Evolutionary conservation across 164 flowering plant genomes (phyloP).

Genomic region (Sedum album): DNA sequence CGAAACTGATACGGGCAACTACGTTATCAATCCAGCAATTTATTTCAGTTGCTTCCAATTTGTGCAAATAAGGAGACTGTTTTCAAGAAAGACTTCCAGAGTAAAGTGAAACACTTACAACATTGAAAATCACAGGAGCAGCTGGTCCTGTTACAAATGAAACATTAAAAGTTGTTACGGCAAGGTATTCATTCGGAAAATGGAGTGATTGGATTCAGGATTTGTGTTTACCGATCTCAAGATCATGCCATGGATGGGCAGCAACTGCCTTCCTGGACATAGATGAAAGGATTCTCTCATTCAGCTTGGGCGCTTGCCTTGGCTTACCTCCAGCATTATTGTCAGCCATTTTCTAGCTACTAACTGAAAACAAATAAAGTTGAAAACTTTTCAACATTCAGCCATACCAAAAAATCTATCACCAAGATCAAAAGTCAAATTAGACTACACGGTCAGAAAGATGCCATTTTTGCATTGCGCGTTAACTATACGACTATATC

Average conservation of each 20-base stretch:
- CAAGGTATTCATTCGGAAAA: neutral
- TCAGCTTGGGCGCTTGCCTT: neutral
- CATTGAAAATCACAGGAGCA: too few relatives aligned
- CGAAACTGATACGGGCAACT: too few relatives aligned
- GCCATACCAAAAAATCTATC: too few relatives aligned
- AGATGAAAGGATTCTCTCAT: conserved; percentile 6
- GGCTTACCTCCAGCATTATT: neutral
- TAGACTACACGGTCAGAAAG: too few relatives aligned
- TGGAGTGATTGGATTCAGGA: neutral
- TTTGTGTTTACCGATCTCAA: conserved; percentile 1
- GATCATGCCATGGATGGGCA: conserved; percentile 7
- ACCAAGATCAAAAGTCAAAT: neutral
- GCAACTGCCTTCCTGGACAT: conserved; percentile 3
- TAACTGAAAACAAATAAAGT: neutral
- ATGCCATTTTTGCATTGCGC: too few relatives aligned
- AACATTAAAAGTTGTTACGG: neutral
- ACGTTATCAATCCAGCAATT: too few relatives aligned
- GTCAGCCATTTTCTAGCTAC: neutral
- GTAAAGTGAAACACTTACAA: too few relatives aligned
- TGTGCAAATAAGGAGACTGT: neutral
- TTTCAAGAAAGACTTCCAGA: neutral
- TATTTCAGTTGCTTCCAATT: neutral
- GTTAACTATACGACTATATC: too few relatives aligned
- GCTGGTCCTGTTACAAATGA: too few relatives aligned
- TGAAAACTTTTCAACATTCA: too few relatives aligned